Base-by-base conservation (phyloP, 345 rosid species). In the Linum trigynum region DNA sequence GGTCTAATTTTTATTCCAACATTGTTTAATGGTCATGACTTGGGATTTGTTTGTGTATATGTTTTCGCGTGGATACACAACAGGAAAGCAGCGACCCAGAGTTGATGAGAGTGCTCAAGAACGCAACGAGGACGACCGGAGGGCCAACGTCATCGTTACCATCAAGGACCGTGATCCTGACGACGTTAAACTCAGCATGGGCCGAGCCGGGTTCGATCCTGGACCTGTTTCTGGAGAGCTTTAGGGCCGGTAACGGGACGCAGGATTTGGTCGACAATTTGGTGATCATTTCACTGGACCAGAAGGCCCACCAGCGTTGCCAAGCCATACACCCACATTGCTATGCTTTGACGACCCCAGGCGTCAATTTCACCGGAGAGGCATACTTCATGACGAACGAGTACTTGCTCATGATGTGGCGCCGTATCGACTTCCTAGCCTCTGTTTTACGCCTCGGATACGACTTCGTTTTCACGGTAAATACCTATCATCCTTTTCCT, bases 211-310 rank as follows among this genome's bases (percentile, higher is more conserved):
- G 57, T 11, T 81, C 86, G 9, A 35, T 81, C 55, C 72, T 85
- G 32, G 84, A 88, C 66, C 69, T 79, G 5, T 84, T 85, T 74
- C 76, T 88, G 4, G 76, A 78, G 72, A 82, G 89, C 71, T 74
- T 80, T 65, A 58, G 74, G 7, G 70, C 72, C 14, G 86, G 90
- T 0, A 48, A 76, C 23, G 72, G 72, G 16, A 81, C 83, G 0
- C 55, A 71, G 61, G 59, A 2, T 57, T 68, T 82, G 42, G 63
- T 85, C 71, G 79, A 81, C 62, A 83, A 84, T 69, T 65, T 85
- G 71, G 67, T 85, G 38, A 74, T 84, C 66, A 66, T 79, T 32
- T 77, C 76, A 42, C 39, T 77, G 57, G 88, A 80, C 63, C 63
- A 56, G 39, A 69, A 70, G 65, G 80, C 84, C 48, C 73, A 81